A percentile compares a stretch with the other conserved stretches of the same genome.
Evolutionary conservation across 495 filamentous ascomycete species (phyloP).

Genomic region (Beverwykella pulmonaria): DNA sequence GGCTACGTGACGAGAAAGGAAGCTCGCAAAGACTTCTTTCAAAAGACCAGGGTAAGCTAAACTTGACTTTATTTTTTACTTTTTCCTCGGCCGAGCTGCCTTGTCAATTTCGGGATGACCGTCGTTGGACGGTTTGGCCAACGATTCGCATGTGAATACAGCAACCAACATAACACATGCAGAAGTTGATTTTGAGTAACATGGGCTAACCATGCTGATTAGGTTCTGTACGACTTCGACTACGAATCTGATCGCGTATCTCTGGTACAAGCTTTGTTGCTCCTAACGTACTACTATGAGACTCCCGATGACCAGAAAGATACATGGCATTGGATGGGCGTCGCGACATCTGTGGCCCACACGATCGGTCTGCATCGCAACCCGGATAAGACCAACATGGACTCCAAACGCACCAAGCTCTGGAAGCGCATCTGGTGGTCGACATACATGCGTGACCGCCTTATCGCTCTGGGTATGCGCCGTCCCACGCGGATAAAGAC

Average conservation of each 20-base stretch:
- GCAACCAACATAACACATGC: neutral
- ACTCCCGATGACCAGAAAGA: slow-evolving; percentile 47
- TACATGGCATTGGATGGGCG: slow-evolving; percentile 47
- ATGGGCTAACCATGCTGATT: slow-evolving; percentile 21
- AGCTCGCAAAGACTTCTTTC: slow-evolving; percentile 78
- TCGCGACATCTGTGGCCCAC: slow-evolving; percentile 43
- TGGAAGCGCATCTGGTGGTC: slow-evolving; percentile 97
- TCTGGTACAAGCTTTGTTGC: slow-evolving; percentile 77
- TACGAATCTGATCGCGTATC: slow-evolving; percentile 80
- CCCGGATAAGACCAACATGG: slow-evolving; percentile 73
- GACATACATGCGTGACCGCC: slow-evolving; percentile 84
- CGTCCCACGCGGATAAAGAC: slow-evolving; percentile 86
- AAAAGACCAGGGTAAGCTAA: slow-evolving; percentile 68
- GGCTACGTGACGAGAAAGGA: slow-evolving; percentile 71
- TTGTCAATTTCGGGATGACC: neutral
- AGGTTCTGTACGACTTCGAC: slow-evolving; percentile 81
- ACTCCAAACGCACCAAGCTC: slow-evolving; percentile 66
- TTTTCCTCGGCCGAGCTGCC: slow-evolving; percentile 13
- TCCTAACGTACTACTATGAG: slow-evolving; percentile 65
- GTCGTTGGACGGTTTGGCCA: neutral
- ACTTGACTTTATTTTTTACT: neutral
- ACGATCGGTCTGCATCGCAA: slow-evolving; percentile 53
- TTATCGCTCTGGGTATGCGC: slow-evolving; percentile 87
- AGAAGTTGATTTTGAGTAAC: neutral
- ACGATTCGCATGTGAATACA: slow-evolving; percentile 18